Conservation (phyloP, 257 asterid genomes). For the Lycium ferocissimum region DNA sequence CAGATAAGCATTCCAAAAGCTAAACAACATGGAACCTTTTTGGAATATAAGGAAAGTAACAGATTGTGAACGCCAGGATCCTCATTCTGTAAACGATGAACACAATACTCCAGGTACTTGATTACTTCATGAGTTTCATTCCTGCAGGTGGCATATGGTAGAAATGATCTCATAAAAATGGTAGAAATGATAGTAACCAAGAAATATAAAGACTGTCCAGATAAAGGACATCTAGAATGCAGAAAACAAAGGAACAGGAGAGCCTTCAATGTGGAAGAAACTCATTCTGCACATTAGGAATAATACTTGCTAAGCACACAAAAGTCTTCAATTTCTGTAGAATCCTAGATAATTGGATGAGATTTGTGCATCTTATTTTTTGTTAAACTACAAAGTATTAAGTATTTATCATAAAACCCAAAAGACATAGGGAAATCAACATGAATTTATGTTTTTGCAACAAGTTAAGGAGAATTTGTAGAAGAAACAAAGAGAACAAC, state of each 20-base stretch:
- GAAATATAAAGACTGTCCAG: neutral
- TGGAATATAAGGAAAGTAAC: conserved; percentile 83
- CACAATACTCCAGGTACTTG: conserved; percentile 91
- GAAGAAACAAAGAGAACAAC: conserved; percentile 16
- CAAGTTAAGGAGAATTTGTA: conserved; percentile 15
- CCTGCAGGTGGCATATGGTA: conserved; percentile 53
- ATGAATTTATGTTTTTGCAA: conserved; percentile 3
- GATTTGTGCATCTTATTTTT: neutral
- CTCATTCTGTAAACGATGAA: conserved; percentile 93
- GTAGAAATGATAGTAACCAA: conserved; percentile 2
- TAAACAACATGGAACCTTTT: conserved; percentile 66
- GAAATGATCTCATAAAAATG: neutral
- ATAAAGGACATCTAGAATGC: conserved; percentile 14
- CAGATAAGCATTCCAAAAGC: conserved; percentile 34
- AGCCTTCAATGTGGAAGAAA: neutral
- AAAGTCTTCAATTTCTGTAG: neutral
- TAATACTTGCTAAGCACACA: conserved; percentile 21
- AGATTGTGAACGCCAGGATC: conserved; percentile 96
- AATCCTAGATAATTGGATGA: neutral
- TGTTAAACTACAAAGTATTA: neutral
- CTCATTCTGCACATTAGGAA: neutral
- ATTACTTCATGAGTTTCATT: conserved; percentile 98
- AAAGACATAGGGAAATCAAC: neutral
- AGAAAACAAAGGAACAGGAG: neutral
- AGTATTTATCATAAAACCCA: neutral